Conservation (phyloP, 2,329 filamentous ascomycete genomes). For the Aspergillus ruber region DNA sequence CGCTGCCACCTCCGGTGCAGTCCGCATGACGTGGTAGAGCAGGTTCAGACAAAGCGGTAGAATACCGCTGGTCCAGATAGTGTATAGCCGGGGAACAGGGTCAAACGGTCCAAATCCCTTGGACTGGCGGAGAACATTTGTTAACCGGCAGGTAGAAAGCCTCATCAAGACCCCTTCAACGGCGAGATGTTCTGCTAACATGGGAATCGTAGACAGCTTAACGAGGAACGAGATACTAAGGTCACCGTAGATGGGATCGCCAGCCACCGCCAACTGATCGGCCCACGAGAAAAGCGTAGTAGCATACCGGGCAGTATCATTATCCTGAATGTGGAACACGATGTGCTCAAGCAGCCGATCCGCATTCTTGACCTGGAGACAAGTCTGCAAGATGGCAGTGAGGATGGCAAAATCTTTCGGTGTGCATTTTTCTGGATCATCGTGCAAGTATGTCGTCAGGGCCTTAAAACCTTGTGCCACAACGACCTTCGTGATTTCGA, state of each 20-base stretch:
- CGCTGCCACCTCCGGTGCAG: slow-evolving; percentile 74
- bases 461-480: slow-evolving; percentile 77
- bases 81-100: slow-evolving; percentile 68
- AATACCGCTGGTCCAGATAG: slow-evolving; percentile 83
- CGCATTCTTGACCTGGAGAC: slow-evolving; percentile 70
- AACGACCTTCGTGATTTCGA: slow-evolving; percentile 73
- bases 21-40: slow-evolving; percentile 70
- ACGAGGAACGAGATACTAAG: slow-evolving; percentile 84
- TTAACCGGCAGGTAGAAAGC: slow-evolving; percentile 71
- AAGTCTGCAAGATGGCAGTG: slow-evolving; percentile 80
- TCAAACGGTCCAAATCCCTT: slow-evolving; percentile 74
- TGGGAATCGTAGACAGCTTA: slow-evolving; percentile 73
- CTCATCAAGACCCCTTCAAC: slow-evolving; percentile 77
- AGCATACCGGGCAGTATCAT: slow-evolving; percentile 69
- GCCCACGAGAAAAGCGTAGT: slow-evolving; percentile 90
- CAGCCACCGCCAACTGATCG: slow-evolving; percentile 68
- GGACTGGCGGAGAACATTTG: slow-evolving; percentile 63
- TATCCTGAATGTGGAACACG: slow-evolving; percentile 59
- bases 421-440: slow-evolving; percentile 56
- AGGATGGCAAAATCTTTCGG: slow-evolving; percentile 81
- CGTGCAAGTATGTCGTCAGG: slow-evolving; percentile 75
- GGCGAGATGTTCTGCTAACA: slow-evolving; percentile 82
- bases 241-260: slow-evolving; percentile 88
- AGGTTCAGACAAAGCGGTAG: slow-evolving; percentile 85
- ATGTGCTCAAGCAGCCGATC: slow-evolving; percentile 66